Evolutionary conservation across 352 stramenopile species (phyloP).

Genomic region (Phytophthora idaei): DNA sequence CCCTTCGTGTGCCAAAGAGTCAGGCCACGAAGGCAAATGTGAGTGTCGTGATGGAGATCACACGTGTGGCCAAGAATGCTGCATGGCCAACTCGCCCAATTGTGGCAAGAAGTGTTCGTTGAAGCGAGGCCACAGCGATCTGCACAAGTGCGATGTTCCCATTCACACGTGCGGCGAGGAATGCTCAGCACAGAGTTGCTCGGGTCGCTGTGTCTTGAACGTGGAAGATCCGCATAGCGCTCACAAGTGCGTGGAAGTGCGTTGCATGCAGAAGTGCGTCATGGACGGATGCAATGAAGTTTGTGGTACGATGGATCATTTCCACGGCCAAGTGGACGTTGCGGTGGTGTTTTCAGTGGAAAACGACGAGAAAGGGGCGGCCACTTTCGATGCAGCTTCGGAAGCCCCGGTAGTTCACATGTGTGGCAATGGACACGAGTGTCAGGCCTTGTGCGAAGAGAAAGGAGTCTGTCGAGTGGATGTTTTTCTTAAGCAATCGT

Average conservation of each 20-base stretch:
- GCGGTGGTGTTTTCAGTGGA: conserved; percentile 57
- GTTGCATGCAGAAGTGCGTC: conserved; percentile 62
- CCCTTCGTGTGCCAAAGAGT: conserved; percentile 52
- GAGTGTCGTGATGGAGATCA: conserved; percentile 69
- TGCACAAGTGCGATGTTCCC: conserved; percentile 61
- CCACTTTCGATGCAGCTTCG: conserved; percentile 47
- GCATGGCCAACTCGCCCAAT: conserved; percentile 47
- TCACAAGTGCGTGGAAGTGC: conserved; percentile 69
- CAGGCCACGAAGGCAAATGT: conserved; percentile 70
- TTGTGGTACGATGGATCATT: conserved; percentile 63
- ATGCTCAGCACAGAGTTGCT: conserved; percentile 54
- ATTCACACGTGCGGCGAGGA: conserved; percentile 61
- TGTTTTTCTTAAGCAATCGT: conserved; percentile 72
- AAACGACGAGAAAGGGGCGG: conserved; percentile 41
- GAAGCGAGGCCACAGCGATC: conserved; percentile 46
- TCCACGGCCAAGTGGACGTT: conserved; percentile 62
- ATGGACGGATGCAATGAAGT: conserved; percentile 64
- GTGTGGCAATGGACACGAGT: conserved; percentile 60
- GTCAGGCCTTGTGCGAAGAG: conserved; percentile 57
- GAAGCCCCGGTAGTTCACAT: conserved; percentile 63
- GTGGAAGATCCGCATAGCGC: conserved; percentile 52
- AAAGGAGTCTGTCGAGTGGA: conserved; percentile 71
- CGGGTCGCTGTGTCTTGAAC: conserved; percentile 53
- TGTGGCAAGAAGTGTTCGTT: conserved; percentile 55
- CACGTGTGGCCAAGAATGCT: conserved; percentile 60